A percentile compares a stretch with the other conserved stretches of the same genome.
phyloP scores from a whole-genome alignment of 164 flowering plant species.

The Litsea cubeba region DNA sequence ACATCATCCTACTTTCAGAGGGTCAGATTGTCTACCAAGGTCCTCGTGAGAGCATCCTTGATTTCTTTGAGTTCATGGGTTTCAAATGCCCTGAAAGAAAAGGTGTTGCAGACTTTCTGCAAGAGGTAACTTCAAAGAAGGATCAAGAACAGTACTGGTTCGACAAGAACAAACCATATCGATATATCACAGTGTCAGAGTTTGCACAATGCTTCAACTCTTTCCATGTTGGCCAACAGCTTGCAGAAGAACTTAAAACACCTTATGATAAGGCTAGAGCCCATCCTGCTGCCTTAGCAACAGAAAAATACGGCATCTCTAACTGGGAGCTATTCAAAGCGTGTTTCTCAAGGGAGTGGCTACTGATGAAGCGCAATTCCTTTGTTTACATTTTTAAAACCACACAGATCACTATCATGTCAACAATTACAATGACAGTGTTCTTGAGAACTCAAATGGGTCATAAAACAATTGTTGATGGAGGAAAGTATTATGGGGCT shows the following conservation, averaged over 20 bases:
- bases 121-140: constrained; percentile 60
- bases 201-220: constrained; percentile 31
- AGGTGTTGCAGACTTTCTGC: constrained; percentile 56
- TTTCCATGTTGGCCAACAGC: constrained; percentile 38
- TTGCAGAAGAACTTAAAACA: constrained; percentile 26
- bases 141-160: constrained; percentile 65
- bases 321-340: constrained; percentile 50
- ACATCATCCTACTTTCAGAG: constrained; percentile 51
- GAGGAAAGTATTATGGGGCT: constrained; percentile 53
- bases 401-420: constrained; percentile 52
- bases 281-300: constrained; percentile 56
- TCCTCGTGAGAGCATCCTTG: constrained; percentile 40
- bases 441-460: constrained; percentile 53
- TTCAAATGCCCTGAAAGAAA: constrained; percentile 58
- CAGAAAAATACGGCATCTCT: constrained; percentile 45
- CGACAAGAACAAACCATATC: constrained; percentile 29
- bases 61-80: constrained; percentile 48
- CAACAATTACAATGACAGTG: constrained; percentile 42
- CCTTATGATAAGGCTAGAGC: constrained; percentile 40
- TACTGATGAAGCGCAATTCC: constrained; percentile 48
- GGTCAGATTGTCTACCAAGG: constrained; percentile 57
- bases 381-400: constrained; percentile 57
- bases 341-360: constrained; percentile 50
- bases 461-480: constrained; percentile 31
- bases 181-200: constrained; percentile 34